phyloP scores from a whole-genome alignment of 352 stramenopile species.

The Phytophthora sansomeana region DNA sequence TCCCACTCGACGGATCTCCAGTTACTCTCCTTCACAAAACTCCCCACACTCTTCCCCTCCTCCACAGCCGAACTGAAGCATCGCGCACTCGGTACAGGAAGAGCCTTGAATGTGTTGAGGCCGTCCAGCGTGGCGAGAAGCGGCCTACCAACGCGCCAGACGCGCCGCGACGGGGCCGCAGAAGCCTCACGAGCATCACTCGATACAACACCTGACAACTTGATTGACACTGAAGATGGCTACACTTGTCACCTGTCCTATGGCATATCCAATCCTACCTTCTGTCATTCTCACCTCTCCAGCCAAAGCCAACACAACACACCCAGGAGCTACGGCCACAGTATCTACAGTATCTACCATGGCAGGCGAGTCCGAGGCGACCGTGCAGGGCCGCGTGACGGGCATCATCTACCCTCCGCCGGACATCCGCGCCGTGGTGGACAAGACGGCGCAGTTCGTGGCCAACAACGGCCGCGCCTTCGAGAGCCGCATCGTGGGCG shows the following conservation, averaged over 20 bases:
- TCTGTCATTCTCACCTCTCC: slow-evolving; percentile 2
- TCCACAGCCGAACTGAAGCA: too few species aligned
- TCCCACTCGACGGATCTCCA: too few species aligned
- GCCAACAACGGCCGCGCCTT: slow-evolving; percentile 98
- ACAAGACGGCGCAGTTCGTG: slow-evolving; percentile 99
- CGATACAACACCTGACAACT: too few species aligned
- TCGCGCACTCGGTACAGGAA: too few species aligned
- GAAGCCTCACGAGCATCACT: too few species aligned
- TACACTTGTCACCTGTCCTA: not conserved
- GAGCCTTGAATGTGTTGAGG: too few species aligned
- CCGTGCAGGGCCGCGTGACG: slow-evolving; percentile 80
- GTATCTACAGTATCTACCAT: slow-evolving; percentile 27
- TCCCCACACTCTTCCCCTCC: too few species aligned
- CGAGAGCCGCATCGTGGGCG: slow-evolving; percentile 96
- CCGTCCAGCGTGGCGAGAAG: too few species aligned
- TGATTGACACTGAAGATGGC: not conserved
- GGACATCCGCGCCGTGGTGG: slow-evolving; percentile 97
- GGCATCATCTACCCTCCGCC: slow-evolving; percentile 97
- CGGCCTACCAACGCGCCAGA: too few species aligned
- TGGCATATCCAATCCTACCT: not conserved
- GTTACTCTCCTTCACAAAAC: too few species aligned
- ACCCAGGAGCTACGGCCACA: not conserved
- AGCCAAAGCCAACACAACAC: not conserved
- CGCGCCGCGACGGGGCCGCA: too few species aligned
- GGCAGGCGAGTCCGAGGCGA: slow-evolving; percentile 34